Percentiles rank a stretch among this genome's conserved stretches.
These are phyloP conservation scores for Cairneyella variabilis DNA, from an alignment of 495 filamentous ascomycete species.

Conservation along the genomic window DNA sequence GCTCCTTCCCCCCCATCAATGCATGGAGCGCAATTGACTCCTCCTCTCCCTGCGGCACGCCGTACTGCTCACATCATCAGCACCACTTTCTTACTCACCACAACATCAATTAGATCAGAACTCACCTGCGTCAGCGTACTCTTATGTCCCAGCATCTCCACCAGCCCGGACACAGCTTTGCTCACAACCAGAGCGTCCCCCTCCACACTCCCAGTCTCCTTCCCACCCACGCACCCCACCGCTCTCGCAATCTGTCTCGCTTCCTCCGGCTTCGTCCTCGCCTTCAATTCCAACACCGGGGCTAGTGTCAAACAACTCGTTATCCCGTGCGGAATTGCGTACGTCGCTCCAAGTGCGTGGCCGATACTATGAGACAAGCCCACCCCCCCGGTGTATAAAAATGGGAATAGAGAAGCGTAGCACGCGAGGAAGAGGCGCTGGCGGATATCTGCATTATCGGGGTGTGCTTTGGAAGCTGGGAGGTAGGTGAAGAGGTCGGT, in stretches of 20 bases:
- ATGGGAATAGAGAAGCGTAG: constrained; percentile 38
- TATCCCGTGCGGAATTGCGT: constrained; percentile 46
- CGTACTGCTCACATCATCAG: constrained; percentile 2
- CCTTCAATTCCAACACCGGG: constrained; percentile 42
- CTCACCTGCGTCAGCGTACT: constrained; percentile 16
- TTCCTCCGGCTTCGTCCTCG: constrained; percentile 29
- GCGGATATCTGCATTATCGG: constrained; percentile 37
- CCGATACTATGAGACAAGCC: constrained; percentile 43
- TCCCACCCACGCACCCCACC: constrained; percentile 33
- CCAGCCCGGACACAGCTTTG: constrained; percentile 26
- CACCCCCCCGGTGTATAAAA: constrained; percentile 33
- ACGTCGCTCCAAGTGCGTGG: constrained; percentile 46
- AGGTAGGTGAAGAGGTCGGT: constrained; percentile 37
- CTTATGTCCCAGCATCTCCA: constrained; percentile 34
- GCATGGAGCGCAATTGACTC: constrained; percentile 11
- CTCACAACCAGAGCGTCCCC: constrained; percentile 20
- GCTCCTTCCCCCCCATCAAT: constrained; percentile 9
- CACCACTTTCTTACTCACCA: not conserved
- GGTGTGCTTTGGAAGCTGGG: constrained; percentile 35
- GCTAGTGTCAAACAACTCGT: constrained; percentile 45
- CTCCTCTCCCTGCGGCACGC: constrained; percentile 13
- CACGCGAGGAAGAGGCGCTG: constrained; percentile 43
- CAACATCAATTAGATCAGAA: not conserved
- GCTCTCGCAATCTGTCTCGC: constrained; percentile 40
- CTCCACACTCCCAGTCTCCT: constrained; percentile 28